These are phyloP conservation scores for Phytophthora meadii DNA, from an alignment of 352 stramenopile species.

Conservation along the genomic window DNA sequence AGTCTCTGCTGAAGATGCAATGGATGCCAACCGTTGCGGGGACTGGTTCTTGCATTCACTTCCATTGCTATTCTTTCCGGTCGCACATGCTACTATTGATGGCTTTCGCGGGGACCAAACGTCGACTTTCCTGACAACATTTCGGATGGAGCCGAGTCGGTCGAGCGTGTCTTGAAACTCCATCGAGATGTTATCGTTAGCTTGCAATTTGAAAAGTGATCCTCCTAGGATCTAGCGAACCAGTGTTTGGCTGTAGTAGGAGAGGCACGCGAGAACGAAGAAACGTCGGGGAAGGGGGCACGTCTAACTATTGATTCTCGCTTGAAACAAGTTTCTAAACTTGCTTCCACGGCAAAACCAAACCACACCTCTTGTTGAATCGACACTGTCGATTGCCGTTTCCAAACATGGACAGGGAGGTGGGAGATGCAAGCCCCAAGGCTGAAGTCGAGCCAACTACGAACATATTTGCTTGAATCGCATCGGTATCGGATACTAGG, in stretches of 20 bases:
- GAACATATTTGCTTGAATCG: no score
- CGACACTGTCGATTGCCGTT: background rate
- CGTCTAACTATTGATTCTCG: background rate
- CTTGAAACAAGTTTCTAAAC: no score
- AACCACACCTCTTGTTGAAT: background rate
- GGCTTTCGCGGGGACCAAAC: conserved; percentile 1
- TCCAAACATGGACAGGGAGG: background rate
- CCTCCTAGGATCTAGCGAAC: background rate
- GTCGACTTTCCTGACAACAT: background rate
- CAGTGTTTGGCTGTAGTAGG: conserved; percentile 1
- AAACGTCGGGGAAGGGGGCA: conserved; percentile 1
- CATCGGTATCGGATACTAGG: no score
- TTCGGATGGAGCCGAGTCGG: background rate
- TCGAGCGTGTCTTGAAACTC: background rate
- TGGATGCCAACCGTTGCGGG: conserved; percentile 27
- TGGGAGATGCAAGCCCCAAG: background rate
- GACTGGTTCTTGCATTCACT: conserved; percentile 2
- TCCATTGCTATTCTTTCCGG: background rate
- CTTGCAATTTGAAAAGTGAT: conserved; percentile 14
- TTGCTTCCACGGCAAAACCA: background rate
- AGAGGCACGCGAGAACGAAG: conserved; percentile 2
- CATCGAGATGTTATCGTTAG: conserved; percentile 8
- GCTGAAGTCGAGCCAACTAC: no score
- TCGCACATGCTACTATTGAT: background rate
- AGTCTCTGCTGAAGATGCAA: conserved; percentile 29